A percentile compares a stretch with the other conserved stretches of the same genome.
These are phyloP conservation scores for Nakaseomyces nivariensis DNA, from an alignment of 1,139 yeast species.

Conservation along the genomic window DNA sequence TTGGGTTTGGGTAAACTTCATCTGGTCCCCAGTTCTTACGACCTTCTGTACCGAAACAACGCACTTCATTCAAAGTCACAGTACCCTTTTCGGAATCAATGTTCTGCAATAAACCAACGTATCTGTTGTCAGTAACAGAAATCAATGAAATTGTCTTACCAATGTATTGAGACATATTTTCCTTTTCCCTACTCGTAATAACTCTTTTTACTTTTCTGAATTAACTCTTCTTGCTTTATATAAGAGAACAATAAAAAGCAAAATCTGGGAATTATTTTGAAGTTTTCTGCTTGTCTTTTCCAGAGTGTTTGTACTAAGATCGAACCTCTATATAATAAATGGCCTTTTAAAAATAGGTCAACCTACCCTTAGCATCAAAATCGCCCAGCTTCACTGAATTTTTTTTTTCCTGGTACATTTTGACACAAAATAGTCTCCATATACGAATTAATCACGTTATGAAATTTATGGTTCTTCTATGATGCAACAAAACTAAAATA, in stretches of 20 bases:
- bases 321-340: too few relatives aligned
- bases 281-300: too few relatives aligned
- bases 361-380: background rate
- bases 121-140: slow-evolving; percentile 77
- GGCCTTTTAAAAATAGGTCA: background rate
- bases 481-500: too few relatives aligned
- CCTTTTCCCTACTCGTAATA: background rate
- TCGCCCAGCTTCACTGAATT: background rate
- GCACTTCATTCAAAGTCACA: slow-evolving; percentile 72
- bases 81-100: slow-evolving; percentile 90
- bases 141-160: slow-evolving; percentile 89
- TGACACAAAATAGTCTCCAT: too few relatives aligned
- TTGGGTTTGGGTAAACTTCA: slow-evolving; percentile 68
- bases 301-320: too few relatives aligned
- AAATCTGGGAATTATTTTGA: too few relatives aligned
- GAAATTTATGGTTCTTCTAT: too few relatives aligned
- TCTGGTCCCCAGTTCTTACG: slow-evolving; percentile 63
- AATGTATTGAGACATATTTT: slow-evolving; percentile 67
- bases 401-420: background rate
- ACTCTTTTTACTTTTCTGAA: background rate
- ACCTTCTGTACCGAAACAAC: slow-evolving; percentile 90
- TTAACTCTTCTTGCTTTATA: background rate
- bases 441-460: too few relatives aligned
- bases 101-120: slow-evolving; percentile 77
- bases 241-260: too few relatives aligned